These are phyloP conservation scores for Mortierella claussenii DNA, from an alignment of 192 early-diverging fungal genomes.

Conservation along the genomic window DNA sequence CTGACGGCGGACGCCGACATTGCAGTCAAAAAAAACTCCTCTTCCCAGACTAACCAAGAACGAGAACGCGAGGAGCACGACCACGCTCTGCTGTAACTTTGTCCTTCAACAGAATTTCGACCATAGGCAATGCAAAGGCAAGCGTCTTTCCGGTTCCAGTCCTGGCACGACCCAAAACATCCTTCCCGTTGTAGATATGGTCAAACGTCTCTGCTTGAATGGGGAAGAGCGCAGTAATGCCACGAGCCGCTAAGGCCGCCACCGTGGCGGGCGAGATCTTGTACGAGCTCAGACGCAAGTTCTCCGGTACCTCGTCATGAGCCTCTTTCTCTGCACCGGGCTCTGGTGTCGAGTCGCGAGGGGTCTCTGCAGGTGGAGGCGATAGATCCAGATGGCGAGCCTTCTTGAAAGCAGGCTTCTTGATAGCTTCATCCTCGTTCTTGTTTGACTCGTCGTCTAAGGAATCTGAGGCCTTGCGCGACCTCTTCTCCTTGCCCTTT, in stretches of 20 bases:
- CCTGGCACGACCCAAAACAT: conserved; percentile 74
- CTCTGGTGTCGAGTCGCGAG: conserved; percentile 47
- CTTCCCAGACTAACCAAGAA: conserved; percentile 49
- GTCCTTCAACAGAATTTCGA: conserved; percentile 66
- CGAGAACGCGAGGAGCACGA: conserved; percentile 62
- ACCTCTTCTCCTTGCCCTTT: conserved; percentile 52
- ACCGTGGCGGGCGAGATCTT: conserved; percentile 74
- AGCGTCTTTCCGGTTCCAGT: conserved; percentile 88
- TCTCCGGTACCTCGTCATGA: conserved; percentile 63
- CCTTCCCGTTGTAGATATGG: conserved; percentile 78
- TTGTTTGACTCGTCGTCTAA: conserved; percentile 21
- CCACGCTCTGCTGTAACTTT: conserved; percentile 44
- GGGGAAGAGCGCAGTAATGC: conserved; percentile 88
- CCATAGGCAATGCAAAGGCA: conserved; percentile 81
- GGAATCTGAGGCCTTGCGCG: conserved; percentile 10
- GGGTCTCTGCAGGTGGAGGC: conserved; percentile 33
- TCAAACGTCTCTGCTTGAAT: conserved; percentile 92
- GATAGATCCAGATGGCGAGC: conserved; percentile 22
- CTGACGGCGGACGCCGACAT: neutral
- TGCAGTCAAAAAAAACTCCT: conserved; percentile 4
- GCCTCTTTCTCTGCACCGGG: conserved; percentile 25
- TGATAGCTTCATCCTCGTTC: conserved; percentile 54
- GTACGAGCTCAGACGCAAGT: conserved; percentile 68
- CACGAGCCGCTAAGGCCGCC: conserved; percentile 71
- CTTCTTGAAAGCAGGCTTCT: conserved; percentile 39